phyloP scores from a whole-genome alignment of 306 rosid species.

The Coriaria nepalensis region DNA sequence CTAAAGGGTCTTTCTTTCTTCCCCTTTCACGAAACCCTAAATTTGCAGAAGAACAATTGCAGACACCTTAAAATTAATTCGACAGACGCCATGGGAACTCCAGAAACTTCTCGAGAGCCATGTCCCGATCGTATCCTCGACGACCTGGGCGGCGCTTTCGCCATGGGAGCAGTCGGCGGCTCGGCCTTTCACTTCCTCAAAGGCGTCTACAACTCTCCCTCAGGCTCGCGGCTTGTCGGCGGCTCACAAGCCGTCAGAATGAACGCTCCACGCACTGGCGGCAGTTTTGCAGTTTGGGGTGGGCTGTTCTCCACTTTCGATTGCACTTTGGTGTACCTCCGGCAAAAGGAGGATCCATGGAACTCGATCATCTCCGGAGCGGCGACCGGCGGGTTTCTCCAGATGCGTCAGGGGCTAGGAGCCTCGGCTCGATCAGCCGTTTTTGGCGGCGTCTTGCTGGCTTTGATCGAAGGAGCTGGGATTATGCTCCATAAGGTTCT shows the following conservation, averaged over 20 bases:
- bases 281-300: slow-evolving; percentile 86
- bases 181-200: slow-evolving; percentile 75
- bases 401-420: slow-evolving; percentile 60
- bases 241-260: slow-evolving; percentile 77
- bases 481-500: slow-evolving; percentile 69
- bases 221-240: slow-evolving; percentile 47
- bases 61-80: slow-evolving; percentile 9
- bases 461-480: slow-evolving; percentile 77
- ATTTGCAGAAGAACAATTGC: no score
- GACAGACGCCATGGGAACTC: slow-evolving; percentile 52
- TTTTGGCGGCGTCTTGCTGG: slow-evolving; percentile 56
- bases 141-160: slow-evolving; percentile 86
- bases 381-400: slow-evolving; percentile 76
- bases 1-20: no score
- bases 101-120: slow-evolving; percentile 72
- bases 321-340: slow-evolving; percentile 67
- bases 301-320: slow-evolving; percentile 80
- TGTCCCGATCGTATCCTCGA: slow-evolving; percentile 85
- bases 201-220: slow-evolving; percentile 66
- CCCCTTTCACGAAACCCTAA: no score
- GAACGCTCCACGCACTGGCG: slow-evolving; percentile 79
- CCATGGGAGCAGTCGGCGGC: slow-evolving; percentile 90
- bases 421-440: slow-evolving; percentile 49
- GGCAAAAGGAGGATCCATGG: slow-evolving; percentile 95
- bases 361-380: slow-evolving; percentile 79